Evolutionary conservation across 2,329 filamentous ascomycete species (phyloP).

Genomic region (Ascochyta fabae): DNA sequence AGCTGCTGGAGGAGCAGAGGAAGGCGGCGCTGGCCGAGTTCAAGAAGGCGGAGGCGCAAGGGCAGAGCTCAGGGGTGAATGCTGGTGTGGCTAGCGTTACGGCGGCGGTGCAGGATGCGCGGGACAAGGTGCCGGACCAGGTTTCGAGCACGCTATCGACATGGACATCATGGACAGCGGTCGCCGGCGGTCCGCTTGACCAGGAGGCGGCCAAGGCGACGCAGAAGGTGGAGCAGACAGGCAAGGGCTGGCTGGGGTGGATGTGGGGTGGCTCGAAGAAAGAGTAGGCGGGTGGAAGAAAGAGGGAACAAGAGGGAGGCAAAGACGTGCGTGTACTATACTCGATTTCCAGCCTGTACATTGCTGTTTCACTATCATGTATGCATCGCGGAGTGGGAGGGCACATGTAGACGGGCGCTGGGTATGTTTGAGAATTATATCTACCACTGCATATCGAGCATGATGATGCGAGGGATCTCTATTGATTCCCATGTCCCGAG

Average conservation of each 20-base stretch:
- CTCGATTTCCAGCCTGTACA: conserved; percentile 40
- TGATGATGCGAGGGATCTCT: background rate
- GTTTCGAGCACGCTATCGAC: conserved; percentile 32
- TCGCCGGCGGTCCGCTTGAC: conserved; percentile 55
- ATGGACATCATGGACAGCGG: conserved; percentile 34
- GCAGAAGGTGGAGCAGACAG: conserved; percentile 44
- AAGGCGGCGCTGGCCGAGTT: conserved; percentile 41
- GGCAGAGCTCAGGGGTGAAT: conserved; percentile 16
- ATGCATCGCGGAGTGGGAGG: conserved; percentile 42
- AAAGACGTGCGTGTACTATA: conserved; percentile 40
- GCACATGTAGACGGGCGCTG: conserved; percentile 28
- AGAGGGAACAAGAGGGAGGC: background rate
- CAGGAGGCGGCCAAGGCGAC: conserved; percentile 52
- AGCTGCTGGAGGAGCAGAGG: conserved; percentile 44
- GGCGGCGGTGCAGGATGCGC: conserved; percentile 44
- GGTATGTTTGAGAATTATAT: conserved; percentile 39
- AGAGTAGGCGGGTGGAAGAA: conserved; percentile 20
- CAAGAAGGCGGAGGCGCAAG: conserved; percentile 35
- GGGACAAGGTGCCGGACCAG: conserved; percentile 19
- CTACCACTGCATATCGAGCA: conserved; percentile 29
- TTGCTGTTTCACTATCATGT: conserved; percentile 41
- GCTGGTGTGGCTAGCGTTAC: conserved; percentile 28
- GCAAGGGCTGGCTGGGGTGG: conserved; percentile 57
- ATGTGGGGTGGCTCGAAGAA: conserved; percentile 48
- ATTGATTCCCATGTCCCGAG: conserved; percentile 43